Base-by-base conservation (phyloP, 495 filamentous ascomycete species). In the Podospora pseudocomata region DNA sequence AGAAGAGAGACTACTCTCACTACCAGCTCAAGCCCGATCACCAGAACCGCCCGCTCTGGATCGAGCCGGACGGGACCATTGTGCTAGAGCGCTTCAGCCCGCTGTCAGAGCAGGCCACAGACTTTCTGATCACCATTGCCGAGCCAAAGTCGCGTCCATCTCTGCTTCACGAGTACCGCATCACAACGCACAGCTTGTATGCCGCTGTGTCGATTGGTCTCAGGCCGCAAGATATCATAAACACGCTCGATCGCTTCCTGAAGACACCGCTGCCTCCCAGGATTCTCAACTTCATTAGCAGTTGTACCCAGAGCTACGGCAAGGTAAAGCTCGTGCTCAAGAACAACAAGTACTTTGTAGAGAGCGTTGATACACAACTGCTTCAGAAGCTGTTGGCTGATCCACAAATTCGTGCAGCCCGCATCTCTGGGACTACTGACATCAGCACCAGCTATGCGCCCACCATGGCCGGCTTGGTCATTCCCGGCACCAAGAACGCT, bases 71-170 rank as follows among this genome's bases (percentile, higher is more conserved):
- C 73, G 93, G 91, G 58, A 88, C 88, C 68, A 94, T 99, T 75
- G 92, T 95, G 27, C 84, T 98, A n/a, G 95, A 99, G 83, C 96
- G 92, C 70, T 98, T 97, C 82, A 93, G 89, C 39, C 91, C 93
- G 1, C 79, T 94, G 55, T 90, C 93, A 23, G 83, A 88, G 44
- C 89, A 94, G 74, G 95, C 93, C 2, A 92, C 96, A 71, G 93
- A 97, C 76, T 97, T 99, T 78, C 83, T 99, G 66, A 96, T 94
- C 63, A 97, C 94, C 56, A 92, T 99, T 72, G 93, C 94, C 53
- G 95, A 99, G 80, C 95, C 95, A 56, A 81, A 92, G 69, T 97
- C 93, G 27, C 87, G 95, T 49, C 94, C 95, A 57, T 88, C 85
- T 11, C 92, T 90, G 74, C 83, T 99, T 15, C 96, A 98, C 77